These are phyloP conservation scores for Boletellus ananas DNA, from an alignment of 768 basidiomycete genomes.

Conservation along the genomic window DNA sequence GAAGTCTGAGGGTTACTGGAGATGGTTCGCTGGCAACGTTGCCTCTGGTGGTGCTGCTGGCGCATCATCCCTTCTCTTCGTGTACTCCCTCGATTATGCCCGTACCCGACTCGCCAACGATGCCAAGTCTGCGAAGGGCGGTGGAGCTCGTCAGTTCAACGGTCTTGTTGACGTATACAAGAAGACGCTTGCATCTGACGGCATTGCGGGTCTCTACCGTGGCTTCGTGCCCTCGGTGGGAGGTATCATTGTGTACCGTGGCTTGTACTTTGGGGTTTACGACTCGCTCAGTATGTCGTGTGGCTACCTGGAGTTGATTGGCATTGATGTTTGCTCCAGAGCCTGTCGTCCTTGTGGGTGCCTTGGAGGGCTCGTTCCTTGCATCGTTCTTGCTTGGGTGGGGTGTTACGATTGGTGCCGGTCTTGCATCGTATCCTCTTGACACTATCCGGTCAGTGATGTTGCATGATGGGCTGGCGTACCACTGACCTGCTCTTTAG, in stretches of 20 bases:
- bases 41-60: conserved; percentile 99
- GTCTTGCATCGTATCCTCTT: conserved; percentile 95
- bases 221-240: conserved; percentile 99
- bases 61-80: conserved; percentile 97
- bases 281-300: conserved; percentile 80
- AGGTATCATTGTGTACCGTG: conserved; percentile 99
- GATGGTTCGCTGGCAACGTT: conserved; percentile 97
- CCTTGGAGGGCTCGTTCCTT: conserved; percentile 93
- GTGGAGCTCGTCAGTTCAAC: conserved; percentile 96
- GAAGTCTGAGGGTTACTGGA: conserved; percentile 97
- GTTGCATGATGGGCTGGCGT: background rate
- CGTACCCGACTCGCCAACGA: conserved; percentile 99
- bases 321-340: conserved; percentile 45
- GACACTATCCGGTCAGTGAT: conserved; percentile 75
- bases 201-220: conserved; percentile 99
- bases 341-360: conserved; percentile 95
- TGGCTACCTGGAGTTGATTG: conserved; percentile 23
- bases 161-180: conserved; percentile 95
- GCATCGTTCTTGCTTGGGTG: conserved; percentile 97
- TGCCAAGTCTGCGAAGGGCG: conserved; percentile 92
- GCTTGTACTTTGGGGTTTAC: conserved; percentile 98
- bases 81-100: conserved; percentile 99
- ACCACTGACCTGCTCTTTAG: conserved; percentile 41
- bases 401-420: conserved; percentile 99
- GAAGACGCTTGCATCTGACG: conserved; percentile 97